Conservation (phyloP, 345 rosid genomes). For the Mercurialis annua region DNA sequence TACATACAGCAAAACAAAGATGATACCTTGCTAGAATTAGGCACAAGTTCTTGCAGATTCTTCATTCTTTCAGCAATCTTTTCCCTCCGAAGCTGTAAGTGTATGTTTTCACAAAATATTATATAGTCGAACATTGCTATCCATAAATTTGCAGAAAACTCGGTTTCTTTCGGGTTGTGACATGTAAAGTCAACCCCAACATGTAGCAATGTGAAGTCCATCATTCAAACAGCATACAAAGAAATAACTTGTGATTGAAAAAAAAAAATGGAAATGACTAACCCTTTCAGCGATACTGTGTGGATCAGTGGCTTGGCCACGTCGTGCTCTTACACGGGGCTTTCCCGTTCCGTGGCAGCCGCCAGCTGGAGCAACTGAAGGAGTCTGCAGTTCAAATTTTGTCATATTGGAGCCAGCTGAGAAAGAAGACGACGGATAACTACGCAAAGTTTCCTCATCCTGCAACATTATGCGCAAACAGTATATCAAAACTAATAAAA, state of each 20-base stretch:
- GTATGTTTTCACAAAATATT: neutral
- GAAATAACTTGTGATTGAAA: neutral
- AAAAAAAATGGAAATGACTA: neutral
- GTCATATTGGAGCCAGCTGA: constrained; percentile 14
- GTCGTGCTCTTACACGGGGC: constrained; percentile 35
- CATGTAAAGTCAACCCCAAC: neutral
- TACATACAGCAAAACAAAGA: neutral
- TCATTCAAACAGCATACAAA: neutral
- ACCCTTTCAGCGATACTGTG: constrained; percentile 29
- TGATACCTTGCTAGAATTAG: constrained; percentile 22
- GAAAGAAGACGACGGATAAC: constrained; percentile 20
- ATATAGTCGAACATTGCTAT: neutral
- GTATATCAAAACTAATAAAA: neutral
- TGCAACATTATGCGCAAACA: constrained; percentile 18
- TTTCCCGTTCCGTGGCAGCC: constrained; percentile 32
- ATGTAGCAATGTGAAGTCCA: neutral
- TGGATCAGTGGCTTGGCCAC: constrained; percentile 29
- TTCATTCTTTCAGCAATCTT: constrained; percentile 27
- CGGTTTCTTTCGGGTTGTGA: neutral
- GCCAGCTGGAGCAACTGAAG: constrained; percentile 23
- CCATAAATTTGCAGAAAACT: neutral
- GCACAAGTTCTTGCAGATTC: constrained; percentile 25
- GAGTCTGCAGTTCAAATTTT: constrained; percentile 22
- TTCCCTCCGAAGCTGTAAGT: constrained; percentile 21
- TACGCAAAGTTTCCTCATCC: constrained; percentile 34